Conservation (phyloP, 768 basidiomycete genomes). For the Trametes elegans region DNA sequence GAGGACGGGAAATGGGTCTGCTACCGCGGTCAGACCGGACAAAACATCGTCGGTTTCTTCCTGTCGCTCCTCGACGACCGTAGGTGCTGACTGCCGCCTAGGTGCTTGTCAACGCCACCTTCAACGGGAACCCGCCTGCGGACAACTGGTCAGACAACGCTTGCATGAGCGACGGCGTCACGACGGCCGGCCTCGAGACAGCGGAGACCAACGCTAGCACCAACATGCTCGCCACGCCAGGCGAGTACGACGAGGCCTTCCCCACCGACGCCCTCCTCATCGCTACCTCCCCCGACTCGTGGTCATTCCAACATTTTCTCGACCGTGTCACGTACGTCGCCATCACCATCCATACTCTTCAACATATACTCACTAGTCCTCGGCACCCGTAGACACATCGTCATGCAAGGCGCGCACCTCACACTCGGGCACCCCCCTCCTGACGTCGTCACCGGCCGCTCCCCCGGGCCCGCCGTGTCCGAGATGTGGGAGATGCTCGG, state of each 20-base stretch:
- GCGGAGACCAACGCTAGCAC: neutral
- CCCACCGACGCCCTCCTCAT: neutral
- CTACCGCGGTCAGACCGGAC: neutral
- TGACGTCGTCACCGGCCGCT: neutral
- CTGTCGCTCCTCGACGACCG: neutral
- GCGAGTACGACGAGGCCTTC: neutral
- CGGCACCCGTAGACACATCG: neutral
- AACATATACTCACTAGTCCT: too few relatives aligned
- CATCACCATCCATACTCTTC: neutral
- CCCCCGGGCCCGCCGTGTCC: neutral
- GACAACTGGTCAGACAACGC: neutral
- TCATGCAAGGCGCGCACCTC: neutral
- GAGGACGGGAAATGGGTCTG: neutral
- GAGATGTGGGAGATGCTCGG: neutral
- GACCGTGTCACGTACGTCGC: neutral
- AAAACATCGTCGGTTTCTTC: neutral
- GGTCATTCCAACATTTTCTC: conserved; percentile 1
- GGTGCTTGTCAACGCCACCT: neutral
- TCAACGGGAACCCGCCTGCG: neutral
- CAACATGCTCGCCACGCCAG: neutral
- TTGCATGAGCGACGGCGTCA: neutral
- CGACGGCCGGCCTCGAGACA: neutral
- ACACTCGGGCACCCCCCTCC: neutral
- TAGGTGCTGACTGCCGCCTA: neutral
- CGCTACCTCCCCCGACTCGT: neutral